Evolutionary conservation across 1,284 basidiomycete species (phyloP).

Genomic region (Meira nashicola): DNA sequence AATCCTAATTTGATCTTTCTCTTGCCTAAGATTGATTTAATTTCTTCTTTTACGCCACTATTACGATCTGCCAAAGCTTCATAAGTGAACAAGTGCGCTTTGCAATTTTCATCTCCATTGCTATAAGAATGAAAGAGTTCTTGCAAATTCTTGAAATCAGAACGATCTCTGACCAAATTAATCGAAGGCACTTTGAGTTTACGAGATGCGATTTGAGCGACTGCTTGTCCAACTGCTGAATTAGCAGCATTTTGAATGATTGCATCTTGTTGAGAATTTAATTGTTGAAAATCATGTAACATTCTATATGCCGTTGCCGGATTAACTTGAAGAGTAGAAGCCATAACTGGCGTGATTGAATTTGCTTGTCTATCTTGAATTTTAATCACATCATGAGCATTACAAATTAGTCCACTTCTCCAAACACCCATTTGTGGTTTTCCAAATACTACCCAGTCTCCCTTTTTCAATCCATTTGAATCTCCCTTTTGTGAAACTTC

Average conservation of each 20-base stretch:
- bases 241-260: conserved; percentile 79
- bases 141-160: conserved; percentile 10
- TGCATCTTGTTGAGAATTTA: conserved; percentile 64
- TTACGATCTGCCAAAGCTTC: conserved; percentile 56
- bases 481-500: conserved; percentile 58
- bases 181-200: conserved; percentile 18
- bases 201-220: conserved; percentile 16
- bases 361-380: conserved; percentile 13
- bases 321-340: conserved; percentile 59
- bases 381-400: conserved; percentile 61
- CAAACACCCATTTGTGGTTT: conserved; percentile 63
- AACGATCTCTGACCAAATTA: conserved; percentile 14
- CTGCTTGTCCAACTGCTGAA: conserved; percentile 57
- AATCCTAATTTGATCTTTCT: conserved; percentile 60
- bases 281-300: conserved; percentile 65
- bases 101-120: conserved; percentile 5
- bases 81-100: conserved; percentile 59
- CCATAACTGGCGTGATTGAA: conserved; percentile 12
- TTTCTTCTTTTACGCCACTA: conserved; percentile 11
- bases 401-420: conserved; percentile 63
- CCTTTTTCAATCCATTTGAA: conserved; percentile 58
- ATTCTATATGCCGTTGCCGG: conserved; percentile 76
- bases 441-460: conserved; percentile 60
- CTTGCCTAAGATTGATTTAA: conserved; percentile 16
- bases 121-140: conserved; percentile 3